These are phyloP conservation scores for Aspergillus sp. DNA, from an alignment of 2,329 filamentous ascomycete genomes.

Conservation along the genomic window DNA sequence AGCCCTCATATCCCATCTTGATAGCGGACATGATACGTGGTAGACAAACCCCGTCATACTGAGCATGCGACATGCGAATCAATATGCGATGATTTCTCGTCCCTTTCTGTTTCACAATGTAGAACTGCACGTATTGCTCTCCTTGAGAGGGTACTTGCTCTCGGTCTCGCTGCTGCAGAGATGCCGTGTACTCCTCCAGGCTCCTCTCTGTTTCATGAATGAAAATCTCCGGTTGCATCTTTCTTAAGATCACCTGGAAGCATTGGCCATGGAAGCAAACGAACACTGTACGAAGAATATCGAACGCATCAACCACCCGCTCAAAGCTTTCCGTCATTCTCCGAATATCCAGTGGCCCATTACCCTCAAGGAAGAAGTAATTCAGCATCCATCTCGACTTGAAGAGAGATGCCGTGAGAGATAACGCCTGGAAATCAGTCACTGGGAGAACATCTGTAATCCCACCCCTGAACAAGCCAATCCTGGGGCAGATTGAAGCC, in stretches of 20 bases:
- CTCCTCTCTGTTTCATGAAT: slow-evolving; percentile 53
- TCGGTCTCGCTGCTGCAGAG: slow-evolving; percentile 56
- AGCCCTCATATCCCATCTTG: slow-evolving; percentile 51
- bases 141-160: slow-evolving; percentile 56
- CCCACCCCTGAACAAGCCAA: slow-evolving; percentile 51
- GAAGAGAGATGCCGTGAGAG: slow-evolving; percentile 34
- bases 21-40: slow-evolving; percentile 61
- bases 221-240: slow-evolving; percentile 51
- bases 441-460: slow-evolving; percentile 58
- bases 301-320: slow-evolving; percentile 58
- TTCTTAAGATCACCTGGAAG: slow-evolving; percentile 58
- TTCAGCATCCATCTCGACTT: slow-evolving; percentile 41
- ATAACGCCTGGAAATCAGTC: slow-evolving; percentile 46
- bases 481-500: slow-evolving; percentile 49
- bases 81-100: slow-evolving; percentile 48
- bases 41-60: slow-evolving; percentile 68
- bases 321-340: slow-evolving; percentile 41
- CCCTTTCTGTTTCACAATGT: slow-evolving; percentile 47
- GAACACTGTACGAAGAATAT: slow-evolving; percentile 66
- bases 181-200: slow-evolving; percentile 51
- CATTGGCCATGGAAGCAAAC: slow-evolving; percentile 51
- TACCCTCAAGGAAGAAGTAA: slow-evolving; percentile 59
- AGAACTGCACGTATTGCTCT: slow-evolving; percentile 60
- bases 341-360: slow-evolving; percentile 46
- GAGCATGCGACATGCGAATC: slow-evolving; percentile 65